Evolutionary conservation across 345 rosid species (phyloP).

Genomic region (Noccaea bulbosa): DNA sequence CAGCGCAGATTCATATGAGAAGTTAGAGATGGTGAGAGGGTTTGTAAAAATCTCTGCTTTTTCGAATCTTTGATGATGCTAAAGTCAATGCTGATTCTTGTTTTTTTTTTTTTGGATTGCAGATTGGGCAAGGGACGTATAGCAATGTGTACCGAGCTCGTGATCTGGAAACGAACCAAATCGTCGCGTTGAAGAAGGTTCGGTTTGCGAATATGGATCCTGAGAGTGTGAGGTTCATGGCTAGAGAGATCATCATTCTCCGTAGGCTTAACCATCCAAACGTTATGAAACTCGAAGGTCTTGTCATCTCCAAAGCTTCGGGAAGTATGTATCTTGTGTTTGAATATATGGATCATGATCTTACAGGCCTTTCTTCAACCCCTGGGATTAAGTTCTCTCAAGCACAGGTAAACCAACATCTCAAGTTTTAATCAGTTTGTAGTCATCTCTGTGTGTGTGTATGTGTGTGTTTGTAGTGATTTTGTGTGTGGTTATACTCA

Average conservation of each 20-base stretch:
- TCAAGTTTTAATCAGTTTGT: constrained; percentile 2
- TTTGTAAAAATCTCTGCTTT: constrained; percentile 1
- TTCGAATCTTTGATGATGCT: background rate
- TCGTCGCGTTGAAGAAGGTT: constrained; percentile 74
- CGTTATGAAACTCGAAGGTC: constrained; percentile 72
- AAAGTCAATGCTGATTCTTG: background rate
- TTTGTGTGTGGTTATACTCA: background rate
- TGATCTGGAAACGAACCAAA: constrained; percentile 63
- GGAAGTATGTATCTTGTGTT: constrained; percentile 69
- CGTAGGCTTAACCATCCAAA: constrained; percentile 73
- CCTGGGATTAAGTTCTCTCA: constrained; percentile 62
- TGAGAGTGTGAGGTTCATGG: constrained; percentile 77
- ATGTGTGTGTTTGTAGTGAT: background rate
- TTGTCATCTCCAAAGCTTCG: constrained; percentile 61
- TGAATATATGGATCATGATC: constrained; percentile 82
- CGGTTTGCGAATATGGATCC: constrained; percentile 75
- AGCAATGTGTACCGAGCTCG: constrained; percentile 78
- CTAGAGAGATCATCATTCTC: constrained; percentile 67
- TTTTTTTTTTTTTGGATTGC: constrained; percentile 22
- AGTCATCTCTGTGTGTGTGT: background rate
- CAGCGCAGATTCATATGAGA: constrained; percentile 87
- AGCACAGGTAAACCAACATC: constrained; percentile 53
- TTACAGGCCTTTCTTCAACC: constrained; percentile 61
- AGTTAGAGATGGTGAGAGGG: constrained; percentile 79
- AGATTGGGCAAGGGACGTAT: constrained; percentile 86